A percentile compares a stretch with the other conserved stretches of the same genome.
Conservation (phyloP, 129 eudicot genomes). For the Silybum marianum region DNA sequence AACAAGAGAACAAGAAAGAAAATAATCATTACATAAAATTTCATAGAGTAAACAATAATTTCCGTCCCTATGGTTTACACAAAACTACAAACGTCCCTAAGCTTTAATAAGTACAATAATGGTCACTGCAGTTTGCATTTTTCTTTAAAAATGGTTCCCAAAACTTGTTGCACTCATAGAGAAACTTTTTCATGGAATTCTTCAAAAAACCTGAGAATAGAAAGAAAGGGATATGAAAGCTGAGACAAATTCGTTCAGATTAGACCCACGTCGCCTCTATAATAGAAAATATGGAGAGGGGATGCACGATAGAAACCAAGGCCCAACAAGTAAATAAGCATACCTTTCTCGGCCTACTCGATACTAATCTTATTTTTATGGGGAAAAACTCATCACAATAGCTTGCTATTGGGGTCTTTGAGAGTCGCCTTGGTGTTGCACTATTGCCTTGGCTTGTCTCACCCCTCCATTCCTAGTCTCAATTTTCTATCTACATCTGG, state of each 20-base stretch:
- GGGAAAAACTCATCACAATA: background rate
- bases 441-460: background rate
- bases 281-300: background rate
- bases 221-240: background rate
- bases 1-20: too few relatives aligned
- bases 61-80: too few relatives aligned
- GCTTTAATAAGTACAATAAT: background rate
- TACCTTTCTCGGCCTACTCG: conserved; percentile 60
- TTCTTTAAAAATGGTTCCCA: background rate
- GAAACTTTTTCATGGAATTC: too few relatives aligned
- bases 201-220: background rate
- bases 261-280: background rate
- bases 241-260: background rate
- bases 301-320: too few relatives aligned
- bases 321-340: background rate
- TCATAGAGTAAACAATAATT: too few relatives aligned
- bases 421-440: background rate
- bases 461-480: too few relatives aligned
- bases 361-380: conserved; percentile 11
- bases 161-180: too few relatives aligned
- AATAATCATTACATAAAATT: too few relatives aligned
- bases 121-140: background rate
- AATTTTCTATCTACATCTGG: too few relatives aligned
- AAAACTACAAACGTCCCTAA: background rate
- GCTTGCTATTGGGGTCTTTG: background rate